Evolutionary conservation across 306 rosid genomes (phyloP).

Genomic region (Acacia crassicarpa): DNA sequence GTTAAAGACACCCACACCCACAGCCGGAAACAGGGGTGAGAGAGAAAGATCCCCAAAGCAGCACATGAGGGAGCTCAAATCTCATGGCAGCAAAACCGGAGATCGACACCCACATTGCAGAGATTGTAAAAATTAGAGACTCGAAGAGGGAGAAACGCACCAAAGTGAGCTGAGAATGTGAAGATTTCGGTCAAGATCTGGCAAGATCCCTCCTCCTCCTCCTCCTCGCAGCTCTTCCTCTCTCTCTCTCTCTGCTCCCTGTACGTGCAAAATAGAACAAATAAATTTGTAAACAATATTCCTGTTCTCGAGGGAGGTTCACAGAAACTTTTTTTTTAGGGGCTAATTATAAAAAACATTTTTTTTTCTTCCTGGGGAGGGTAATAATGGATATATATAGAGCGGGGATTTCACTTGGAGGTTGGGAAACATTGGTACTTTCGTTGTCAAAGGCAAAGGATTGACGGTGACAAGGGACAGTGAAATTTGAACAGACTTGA

Average conservation of each 20-base stretch:
- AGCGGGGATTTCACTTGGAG: neutral
- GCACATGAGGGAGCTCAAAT: conserved; percentile 18
- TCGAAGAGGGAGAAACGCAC: conserved; percentile 29
- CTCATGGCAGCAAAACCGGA: conserved; percentile 17
- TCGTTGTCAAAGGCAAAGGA: neutral
- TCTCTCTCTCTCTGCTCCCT: neutral
- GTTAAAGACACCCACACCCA: neutral
- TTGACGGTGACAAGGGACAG: conserved; percentile 38
- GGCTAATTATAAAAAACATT: neutral
- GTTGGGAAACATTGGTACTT: neutral
- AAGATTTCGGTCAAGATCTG: conserved; percentile 56
- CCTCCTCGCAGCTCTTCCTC: neutral
- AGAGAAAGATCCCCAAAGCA: conserved; percentile 29
- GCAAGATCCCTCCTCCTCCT: conserved; percentile 49
- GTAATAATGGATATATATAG: conserved; percentile 52
- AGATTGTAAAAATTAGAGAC: conserved; percentile 12
- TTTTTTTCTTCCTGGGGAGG: conserved; percentile 14
- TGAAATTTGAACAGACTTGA: conserved; percentile 23
- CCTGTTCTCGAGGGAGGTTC: conserved; percentile 39
- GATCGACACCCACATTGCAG: conserved; percentile 49
- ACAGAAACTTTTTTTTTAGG: conserved; percentile 25
- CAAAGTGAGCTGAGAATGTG: conserved; percentile 34
- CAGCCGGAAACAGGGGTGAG: conserved; percentile 12
- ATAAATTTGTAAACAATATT: conserved; percentile 43
- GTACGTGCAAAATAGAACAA: conserved; percentile 40